Evolutionary conservation across 257 asterid genomes (phyloP), one percentile per base, ranked within the genome.

Genomic region (Nicotiana sylvestris): DNA sequence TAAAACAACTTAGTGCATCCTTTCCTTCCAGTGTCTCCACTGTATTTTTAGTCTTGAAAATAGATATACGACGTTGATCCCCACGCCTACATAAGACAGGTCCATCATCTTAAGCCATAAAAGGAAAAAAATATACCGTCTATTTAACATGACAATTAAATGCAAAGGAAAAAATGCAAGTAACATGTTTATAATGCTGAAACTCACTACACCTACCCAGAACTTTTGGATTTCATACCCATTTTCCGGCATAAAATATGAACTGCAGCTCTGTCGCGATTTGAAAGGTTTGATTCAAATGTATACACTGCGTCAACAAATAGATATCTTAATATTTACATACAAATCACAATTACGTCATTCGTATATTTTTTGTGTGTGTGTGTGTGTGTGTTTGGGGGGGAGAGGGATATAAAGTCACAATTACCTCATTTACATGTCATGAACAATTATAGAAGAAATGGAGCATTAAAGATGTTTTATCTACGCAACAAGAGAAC

Each of bases 171-270:
- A 43, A 66, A 68, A 53, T 25, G 33, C 32, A 51, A 51, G 6
- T 13, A 56, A 16, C 60, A 57, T 8, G 58, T 72, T 27, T 16
- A 76, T 25, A 78, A 13, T 43, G 61, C 55, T 17, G 37, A 81
- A 29, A 66, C 9, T 65, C 9, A 15, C 27, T 17, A 82, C 32
- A 86, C 95, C 85, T 86, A 96, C 99, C 98, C 98, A 35, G 65
- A 60, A 87, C 97, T 94, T 90, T 91, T 94, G 15, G 97, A 91
- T 80, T 76, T 89, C 92, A 94, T 72, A 15, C 99, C 97, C 92
- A 88, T 78, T 87, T 89, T 91, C 85, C 70, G 82, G 89, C 92
- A 89, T 78, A 91, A 39, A 13, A 8, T 21, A 89, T 94, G 98
- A 87, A 93, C 97, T 30, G 88, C 85, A 57, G 91, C 95, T 76